Conservation (phyloP, 192 early-diverging fungal genomes). For the Gamsiella multidivaricata region DNA sequence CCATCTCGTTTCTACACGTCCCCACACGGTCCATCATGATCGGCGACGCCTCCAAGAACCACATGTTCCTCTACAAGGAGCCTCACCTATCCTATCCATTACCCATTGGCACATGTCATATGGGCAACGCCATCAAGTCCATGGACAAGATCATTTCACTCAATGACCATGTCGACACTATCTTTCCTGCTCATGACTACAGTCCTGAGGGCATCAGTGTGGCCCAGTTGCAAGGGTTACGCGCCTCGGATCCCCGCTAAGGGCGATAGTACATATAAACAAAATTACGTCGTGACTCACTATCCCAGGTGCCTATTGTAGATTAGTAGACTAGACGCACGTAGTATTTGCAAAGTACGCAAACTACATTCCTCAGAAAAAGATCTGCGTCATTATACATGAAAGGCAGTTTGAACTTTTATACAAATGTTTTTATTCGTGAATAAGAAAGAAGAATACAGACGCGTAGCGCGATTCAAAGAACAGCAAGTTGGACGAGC, state of each 20-base stretch:
- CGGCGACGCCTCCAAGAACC: constrained; percentile 35
- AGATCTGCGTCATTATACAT: too few relatives aligned
- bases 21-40: constrained; percentile 28
- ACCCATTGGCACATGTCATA: constrained; percentile 2
- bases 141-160: constrained; percentile 33
- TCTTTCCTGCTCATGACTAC: constrained; percentile 41
- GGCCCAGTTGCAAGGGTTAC: constrained; percentile 13
- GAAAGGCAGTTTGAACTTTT: too few relatives aligned
- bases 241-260: constrained; percentile 7
- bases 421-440: too few relatives aligned
- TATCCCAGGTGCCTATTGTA: too few relatives aligned
- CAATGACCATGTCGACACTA: constrained; percentile 19
- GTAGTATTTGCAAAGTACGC: too few relatives aligned
- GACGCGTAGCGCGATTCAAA: too few relatives aligned
- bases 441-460: too few relatives aligned
- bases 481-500: not conserved
- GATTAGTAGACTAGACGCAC: too few relatives aligned
- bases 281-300: too few relatives aligned
- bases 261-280: too few relatives aligned
- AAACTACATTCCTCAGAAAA: too few relatives aligned
- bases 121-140: constrained; percentile 14
- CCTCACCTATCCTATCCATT: constrained; percentile 7
- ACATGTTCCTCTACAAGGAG: constrained; percentile 4
- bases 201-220: constrained; percentile 26
- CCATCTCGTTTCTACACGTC: constrained; percentile 39